Evolutionary conservation across 202 grass and related monocot species (phyloP).

Genomic region (Carex sylvatica): DNA sequence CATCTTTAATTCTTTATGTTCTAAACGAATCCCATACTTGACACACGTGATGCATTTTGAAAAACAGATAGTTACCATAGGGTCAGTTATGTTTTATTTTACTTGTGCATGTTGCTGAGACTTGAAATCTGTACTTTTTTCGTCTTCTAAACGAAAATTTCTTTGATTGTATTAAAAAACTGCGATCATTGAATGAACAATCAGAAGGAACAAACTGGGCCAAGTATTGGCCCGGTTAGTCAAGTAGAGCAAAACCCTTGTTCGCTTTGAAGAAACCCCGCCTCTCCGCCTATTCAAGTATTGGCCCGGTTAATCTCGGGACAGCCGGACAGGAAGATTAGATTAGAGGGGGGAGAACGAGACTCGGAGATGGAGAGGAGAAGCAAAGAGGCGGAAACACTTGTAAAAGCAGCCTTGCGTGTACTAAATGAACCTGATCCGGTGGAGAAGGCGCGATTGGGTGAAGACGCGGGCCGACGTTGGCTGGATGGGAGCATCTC

Average conservation of each 20-base stretch:
- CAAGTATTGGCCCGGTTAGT: not conserved
- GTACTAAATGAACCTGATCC: constrained; percentile 58
- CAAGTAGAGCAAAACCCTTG: not conserved
- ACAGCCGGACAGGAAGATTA: not conserved
- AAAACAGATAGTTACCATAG: not conserved
- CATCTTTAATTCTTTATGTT: not conserved
- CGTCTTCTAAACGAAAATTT: not conserved
- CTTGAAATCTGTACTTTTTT: not conserved
- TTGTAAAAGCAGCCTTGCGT: constrained; percentile 74
- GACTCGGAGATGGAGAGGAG: constrained; percentile 22
- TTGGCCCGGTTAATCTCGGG: not conserved
- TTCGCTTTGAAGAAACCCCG: not conserved
- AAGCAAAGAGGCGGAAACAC: constrained; percentile 32
- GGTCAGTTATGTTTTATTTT: not conserved
- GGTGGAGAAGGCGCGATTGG: constrained; percentile 70
- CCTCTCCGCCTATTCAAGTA: too few relatives aligned
- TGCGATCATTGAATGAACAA: not conserved
- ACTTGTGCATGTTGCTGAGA: not conserved
- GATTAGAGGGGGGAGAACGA: not conserved
- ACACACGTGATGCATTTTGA: not conserved
- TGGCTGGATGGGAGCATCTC: constrained; percentile 64
- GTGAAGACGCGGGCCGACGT: constrained; percentile 38
- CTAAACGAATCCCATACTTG: not conserved
- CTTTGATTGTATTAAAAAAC: not conserved
- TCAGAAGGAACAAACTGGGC: not conserved